These are phyloP conservation scores for Pterocarpus santalinus DNA, from an alignment of 306 rosid genomes.

Conservation along the genomic window DNA sequence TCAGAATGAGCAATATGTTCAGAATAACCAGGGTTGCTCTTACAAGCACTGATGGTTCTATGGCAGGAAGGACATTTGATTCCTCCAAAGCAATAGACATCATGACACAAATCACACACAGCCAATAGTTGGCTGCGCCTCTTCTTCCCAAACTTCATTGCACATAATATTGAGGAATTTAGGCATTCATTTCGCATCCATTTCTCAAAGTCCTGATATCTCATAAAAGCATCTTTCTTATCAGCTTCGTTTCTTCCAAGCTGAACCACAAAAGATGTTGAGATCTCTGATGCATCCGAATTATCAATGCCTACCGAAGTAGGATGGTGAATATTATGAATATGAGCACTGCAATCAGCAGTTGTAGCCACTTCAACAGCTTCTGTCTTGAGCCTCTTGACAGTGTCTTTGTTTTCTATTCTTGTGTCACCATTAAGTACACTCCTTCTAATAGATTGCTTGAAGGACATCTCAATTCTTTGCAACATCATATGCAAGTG, in stretches of 20 bases:
- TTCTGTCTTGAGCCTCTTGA: conserved; percentile 45
- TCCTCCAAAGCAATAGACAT: conserved; percentile 54
- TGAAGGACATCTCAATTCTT: conserved; percentile 64
- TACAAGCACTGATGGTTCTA: conserved; percentile 47
- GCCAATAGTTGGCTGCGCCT: conserved; percentile 59
- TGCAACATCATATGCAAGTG: conserved; percentile 75
- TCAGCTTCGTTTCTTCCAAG: conserved; percentile 63
- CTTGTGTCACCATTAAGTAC: conserved; percentile 35
- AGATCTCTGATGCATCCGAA: conserved; percentile 59
- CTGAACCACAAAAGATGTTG: conserved; percentile 70
- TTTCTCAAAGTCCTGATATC: conserved; percentile 75
- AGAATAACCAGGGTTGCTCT: conserved; percentile 53
- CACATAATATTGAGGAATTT: conserved; percentile 58
- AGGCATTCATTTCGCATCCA: conserved; percentile 78
- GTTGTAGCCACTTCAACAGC: conserved; percentile 44
- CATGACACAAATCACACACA: conserved; percentile 62
- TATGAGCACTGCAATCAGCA: conserved; percentile 45
- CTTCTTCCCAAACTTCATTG: conserved; percentile 62
- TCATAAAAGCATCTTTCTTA: conserved; percentile 58
- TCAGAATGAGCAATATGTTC: conserved; percentile 50
- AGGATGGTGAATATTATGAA: conserved; percentile 44
- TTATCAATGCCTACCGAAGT: conserved; percentile 49
- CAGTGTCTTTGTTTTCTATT: conserved; percentile 49
- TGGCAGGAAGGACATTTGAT: conserved; percentile 60
- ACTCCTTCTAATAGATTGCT: conserved; percentile 62